A percentile compares a stretch with the other conserved stretches of the same genome.
These are phyloP conservation scores for Amphichorda felina DNA, from an alignment of 2,329 filamentous ascomycete genomes.

Conservation along the genomic window DNA sequence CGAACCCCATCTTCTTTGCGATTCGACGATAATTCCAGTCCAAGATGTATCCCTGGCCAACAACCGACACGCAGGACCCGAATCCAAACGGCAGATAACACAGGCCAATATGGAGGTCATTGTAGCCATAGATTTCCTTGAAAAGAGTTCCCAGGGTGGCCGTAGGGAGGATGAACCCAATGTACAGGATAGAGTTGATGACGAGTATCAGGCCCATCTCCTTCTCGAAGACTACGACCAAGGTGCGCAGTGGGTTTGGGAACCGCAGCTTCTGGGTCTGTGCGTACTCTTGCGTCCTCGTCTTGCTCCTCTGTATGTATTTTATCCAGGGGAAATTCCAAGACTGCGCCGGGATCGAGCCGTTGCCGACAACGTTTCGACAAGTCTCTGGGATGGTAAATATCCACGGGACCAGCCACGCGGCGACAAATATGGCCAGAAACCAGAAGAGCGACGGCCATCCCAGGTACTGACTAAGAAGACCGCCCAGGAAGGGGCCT, in stretches of 20 bases:
- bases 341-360: constrained; percentile 43
- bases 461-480: constrained; percentile 50
- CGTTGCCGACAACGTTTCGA: constrained; percentile 48
- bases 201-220: constrained; percentile 41
- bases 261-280: constrained; percentile 31
- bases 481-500: constrained; percentile 51
- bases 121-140: constrained; percentile 36
- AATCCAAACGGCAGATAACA: constrained; percentile 43
- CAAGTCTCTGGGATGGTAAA: constrained; percentile 48
- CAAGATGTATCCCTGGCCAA: constrained; percentile 44
- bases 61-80: constrained; percentile 33
- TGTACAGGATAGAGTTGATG: constrained; percentile 41
- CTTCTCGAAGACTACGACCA: constrained; percentile 42
- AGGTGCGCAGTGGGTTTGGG: constrained; percentile 44
- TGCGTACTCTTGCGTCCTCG: constrained; percentile 19
- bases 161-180: constrained; percentile 41
- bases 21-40: constrained; percentile 62
- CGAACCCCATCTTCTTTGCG: constrained; percentile 47
- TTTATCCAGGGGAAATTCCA: constrained; percentile 48
- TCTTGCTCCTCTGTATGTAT: constrained; percentile 21
- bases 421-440: constrained; percentile 39
- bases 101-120: constrained; percentile 37
- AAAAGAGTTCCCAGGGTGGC: constrained; percentile 41
- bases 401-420: constrained; percentile 40
- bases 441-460: constrained; percentile 66